Percentiles rank a stretch among this genome's conserved stretches.
Conservation (phyloP, 306 rosid species). For the Corylus americana region DNA sequence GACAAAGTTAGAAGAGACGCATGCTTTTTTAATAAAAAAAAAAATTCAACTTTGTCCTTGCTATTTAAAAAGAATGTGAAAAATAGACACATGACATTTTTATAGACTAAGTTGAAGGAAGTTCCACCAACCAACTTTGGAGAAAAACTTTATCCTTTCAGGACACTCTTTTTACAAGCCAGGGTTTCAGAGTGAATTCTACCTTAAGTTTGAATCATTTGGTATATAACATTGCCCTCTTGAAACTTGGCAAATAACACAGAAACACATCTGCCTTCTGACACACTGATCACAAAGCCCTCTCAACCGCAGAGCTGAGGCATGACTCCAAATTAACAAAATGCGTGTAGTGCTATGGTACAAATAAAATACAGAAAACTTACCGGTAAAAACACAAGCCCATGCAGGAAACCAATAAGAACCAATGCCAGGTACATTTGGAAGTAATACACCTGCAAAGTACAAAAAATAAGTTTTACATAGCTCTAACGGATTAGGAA, state of each 20-base stretch:
- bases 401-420: constrained; percentile 91
- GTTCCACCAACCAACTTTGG: no score
- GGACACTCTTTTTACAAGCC: no score
- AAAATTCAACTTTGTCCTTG: no score
- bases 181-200: no score
- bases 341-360: not conserved
- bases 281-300: not conserved
- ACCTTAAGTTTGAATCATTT: no score
- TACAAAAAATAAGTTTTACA: constrained; percentile 27
- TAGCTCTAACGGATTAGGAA: constrained; percentile 17
- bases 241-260: not conserved
- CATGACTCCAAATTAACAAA: not conserved
- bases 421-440: constrained; percentile 97
- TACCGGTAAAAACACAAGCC: constrained; percentile 93
- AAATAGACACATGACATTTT: no score
- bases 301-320: not conserved
- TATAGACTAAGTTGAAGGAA: no score
- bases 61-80: no score
- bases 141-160: no score
- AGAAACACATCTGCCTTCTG: not conserved
- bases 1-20: no score
- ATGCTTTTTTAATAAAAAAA: no score
- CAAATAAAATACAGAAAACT: constrained; percentile 40
- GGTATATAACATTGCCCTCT: not conserved
- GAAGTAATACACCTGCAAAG: constrained; percentile 89